phyloP scores from a whole-genome alignment of 1,284 basidiomycete species.

The Puccinia brachypodii region DNA sequence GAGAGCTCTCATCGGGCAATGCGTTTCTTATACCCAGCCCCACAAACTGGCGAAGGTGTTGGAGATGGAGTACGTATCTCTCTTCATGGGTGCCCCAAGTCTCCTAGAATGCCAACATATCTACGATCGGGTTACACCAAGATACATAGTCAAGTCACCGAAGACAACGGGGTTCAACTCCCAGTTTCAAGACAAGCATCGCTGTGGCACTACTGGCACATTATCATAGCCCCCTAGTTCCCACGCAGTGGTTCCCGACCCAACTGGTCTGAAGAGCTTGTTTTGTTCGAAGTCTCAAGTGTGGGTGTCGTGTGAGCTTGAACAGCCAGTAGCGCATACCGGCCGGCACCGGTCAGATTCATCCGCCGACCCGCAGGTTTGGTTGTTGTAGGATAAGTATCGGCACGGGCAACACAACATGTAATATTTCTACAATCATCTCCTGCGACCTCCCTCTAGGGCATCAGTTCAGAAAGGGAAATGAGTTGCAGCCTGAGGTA shows the following conservation, averaged over 20 bases:
- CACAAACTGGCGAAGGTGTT: background rate
- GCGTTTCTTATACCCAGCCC: background rate
- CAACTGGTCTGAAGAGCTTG: background rate
- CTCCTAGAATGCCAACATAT: background rate
- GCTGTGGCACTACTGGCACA: background rate
- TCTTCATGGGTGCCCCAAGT: background rate
- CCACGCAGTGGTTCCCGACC: background rate
- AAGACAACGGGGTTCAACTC: background rate
- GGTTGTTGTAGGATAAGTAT: background rate
- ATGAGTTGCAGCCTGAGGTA: background rate
- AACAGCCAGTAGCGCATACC: background rate
- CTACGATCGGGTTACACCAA: background rate
- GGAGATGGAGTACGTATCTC: constrained; percentile 1
- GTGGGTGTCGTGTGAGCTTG: background rate
- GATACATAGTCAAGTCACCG: no score
- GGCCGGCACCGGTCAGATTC: background rate
- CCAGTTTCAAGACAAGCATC: background rate
- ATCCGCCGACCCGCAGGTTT: background rate
- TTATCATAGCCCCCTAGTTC: background rate
- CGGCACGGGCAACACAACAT: background rate
- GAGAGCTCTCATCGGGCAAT: background rate
- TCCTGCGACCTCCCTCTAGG: background rate
- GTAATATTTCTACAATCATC: background rate
- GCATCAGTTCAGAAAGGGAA: background rate
- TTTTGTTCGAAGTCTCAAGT: background rate